A percentile compares a stretch with the other conserved stretches of the same genome.
These are phyloP conservation scores for Narthecium ossifragum DNA, from an alignment of 106 monocot genomes.

Conservation along the genomic window DNA sequence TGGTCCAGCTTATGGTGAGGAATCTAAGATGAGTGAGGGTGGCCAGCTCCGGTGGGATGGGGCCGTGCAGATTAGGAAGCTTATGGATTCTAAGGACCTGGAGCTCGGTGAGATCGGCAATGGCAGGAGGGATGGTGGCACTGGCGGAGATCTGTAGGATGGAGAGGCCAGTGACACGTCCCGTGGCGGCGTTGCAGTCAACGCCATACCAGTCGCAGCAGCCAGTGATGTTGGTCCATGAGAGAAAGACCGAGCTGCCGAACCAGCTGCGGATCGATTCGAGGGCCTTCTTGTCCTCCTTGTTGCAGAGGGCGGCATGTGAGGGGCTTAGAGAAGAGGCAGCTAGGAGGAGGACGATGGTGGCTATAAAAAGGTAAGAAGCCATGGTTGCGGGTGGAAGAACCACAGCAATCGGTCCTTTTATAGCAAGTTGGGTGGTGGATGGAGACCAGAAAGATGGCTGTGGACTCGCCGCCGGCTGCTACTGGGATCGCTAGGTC, in stretches of 20 bases:
- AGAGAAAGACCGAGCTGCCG: not conserved
- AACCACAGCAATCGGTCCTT: no score
- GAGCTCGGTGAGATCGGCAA: slow-evolving; percentile 30
- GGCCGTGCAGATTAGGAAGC: slow-evolving; percentile 25
- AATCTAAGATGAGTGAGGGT: slow-evolving; percentile 16
- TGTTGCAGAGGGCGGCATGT: slow-evolving; percentile 16
- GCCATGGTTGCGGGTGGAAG: no score
- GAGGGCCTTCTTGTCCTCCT: slow-evolving; percentile 6
- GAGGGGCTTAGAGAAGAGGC: no score
- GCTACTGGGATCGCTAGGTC: no score
- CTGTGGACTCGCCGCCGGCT: no score
- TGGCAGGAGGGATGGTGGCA: slow-evolving; percentile 10
- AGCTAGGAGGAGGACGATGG: no score
- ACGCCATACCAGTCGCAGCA: slow-evolving; percentile 33
- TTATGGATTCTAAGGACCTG: slow-evolving; percentile 18
- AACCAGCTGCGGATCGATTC: slow-evolving; percentile 10
- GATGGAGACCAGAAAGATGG: no score
- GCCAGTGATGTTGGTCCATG: slow-evolving; percentile 6
- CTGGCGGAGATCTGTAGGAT: slow-evolving; percentile 6
- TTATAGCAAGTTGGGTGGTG: no score
- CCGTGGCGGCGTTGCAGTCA: slow-evolving; percentile 3
- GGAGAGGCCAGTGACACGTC: slow-evolving; percentile 16
- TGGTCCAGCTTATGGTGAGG: slow-evolving; percentile 20
- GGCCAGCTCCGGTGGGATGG: slow-evolving; percentile 22
- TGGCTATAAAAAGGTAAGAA: no score